Evolutionary conservation across 306 rosid species (phyloP).

Genomic region (Pueraria montana): DNA sequence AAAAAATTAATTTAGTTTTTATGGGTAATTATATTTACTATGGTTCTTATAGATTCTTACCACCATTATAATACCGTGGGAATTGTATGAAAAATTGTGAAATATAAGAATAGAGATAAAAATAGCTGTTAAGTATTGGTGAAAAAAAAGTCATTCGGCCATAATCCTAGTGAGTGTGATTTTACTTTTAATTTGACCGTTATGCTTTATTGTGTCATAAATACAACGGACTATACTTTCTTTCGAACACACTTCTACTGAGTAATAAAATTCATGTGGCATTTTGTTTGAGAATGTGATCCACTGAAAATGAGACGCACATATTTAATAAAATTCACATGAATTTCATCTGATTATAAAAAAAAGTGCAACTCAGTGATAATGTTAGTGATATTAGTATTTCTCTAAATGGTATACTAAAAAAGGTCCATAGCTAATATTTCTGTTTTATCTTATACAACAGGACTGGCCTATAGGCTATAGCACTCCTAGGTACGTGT

Average conservation of each 20-base stretch:
- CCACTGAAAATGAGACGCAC: background rate
- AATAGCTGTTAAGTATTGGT: no score
- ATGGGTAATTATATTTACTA: background rate
- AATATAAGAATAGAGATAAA: background rate
- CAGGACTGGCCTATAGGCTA: background rate
- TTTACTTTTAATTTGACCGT: background rate
- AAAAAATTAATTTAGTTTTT: background rate
- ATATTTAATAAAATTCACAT: background rate
- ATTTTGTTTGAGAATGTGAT: background rate
- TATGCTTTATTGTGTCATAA: background rate
- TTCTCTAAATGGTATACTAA: background rate
- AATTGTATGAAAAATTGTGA: background rate
- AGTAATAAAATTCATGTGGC: background rate
- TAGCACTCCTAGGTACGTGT: background rate
- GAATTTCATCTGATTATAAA: background rate
- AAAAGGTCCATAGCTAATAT: background rate
- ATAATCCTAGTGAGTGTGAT: background rate
- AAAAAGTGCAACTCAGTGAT: background rate
- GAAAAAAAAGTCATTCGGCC: no score
- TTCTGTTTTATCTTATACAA: background rate
- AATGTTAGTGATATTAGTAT: background rate
- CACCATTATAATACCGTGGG: background rate
- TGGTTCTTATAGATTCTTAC: background rate
- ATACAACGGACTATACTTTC: background rate
- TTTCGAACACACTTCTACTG: background rate